These are phyloP conservation scores for Phialophora verrucosa DNA, from an alignment of 2,329 filamentous ascomycete species.

Conservation along the genomic window DNA sequence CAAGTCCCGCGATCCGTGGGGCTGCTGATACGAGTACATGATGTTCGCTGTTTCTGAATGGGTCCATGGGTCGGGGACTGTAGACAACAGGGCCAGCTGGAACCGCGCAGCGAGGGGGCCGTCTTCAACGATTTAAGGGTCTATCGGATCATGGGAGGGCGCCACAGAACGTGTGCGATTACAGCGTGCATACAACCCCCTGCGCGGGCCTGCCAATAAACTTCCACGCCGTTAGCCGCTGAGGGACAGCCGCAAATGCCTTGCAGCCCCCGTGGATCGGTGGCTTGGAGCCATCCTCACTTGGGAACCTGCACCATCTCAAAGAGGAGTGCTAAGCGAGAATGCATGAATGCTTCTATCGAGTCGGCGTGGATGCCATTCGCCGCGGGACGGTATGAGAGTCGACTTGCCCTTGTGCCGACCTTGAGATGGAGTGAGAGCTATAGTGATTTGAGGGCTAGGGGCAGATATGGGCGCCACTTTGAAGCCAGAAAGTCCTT, in stretches of 20 bases:
- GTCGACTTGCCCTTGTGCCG: neutral
- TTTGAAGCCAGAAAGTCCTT: neutral
- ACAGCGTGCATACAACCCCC: neutral
- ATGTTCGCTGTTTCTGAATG: neutral
- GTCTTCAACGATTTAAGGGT: too few relatives aligned
- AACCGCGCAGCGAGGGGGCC: too few relatives aligned
- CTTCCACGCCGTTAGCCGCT: neutral
- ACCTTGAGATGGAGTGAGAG: too few relatives aligned
- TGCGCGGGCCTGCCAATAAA: neutral
- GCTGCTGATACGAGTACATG: neutral
- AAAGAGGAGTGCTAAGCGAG: conserved; percentile 1
- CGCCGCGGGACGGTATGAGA: neutral
- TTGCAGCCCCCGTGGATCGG: conserved; percentile 1
- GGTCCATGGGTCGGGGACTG: too few relatives aligned
- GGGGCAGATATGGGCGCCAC: neutral
- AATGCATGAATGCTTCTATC: neutral
- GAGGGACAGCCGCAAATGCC: conserved; percentile 4
- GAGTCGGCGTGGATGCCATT: neutral
- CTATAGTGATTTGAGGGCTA: neutral
- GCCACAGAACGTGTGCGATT: neutral
- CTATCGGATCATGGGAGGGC: neutral
- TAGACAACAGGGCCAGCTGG: too few relatives aligned
- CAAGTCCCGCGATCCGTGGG: neutral
- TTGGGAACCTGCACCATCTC: conserved; percentile 15
- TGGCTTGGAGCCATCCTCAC: neutral